Percentiles rank a stretch among this genome's conserved stretches.
Conservation (phyloP, 371 early-diverging fungal genomes). For the Homolaphlyctis polyrhiza region DNA sequence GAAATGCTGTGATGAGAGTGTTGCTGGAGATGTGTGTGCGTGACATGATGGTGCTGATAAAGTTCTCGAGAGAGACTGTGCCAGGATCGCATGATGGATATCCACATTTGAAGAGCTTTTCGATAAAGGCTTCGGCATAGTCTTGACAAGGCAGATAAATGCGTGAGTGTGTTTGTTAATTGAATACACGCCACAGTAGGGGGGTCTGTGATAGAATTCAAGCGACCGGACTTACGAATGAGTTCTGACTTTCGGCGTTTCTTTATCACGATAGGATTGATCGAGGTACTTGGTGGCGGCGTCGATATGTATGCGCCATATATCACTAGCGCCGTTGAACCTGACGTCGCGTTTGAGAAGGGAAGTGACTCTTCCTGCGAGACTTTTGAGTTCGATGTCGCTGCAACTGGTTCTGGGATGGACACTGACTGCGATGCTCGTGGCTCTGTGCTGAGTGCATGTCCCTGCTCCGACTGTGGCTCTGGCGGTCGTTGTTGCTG, state of each 20-base stretch:
- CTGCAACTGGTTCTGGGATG: too few relatives aligned
- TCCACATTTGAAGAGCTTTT: slow-evolving; percentile 14
- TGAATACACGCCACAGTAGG: neutral
- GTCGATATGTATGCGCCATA: neutral
- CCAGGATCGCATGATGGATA: neutral
- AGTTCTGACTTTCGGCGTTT: neutral
- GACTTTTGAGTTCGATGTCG: too few relatives aligned
- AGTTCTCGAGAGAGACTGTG: slow-evolving; percentile 3
- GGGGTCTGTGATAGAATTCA: neutral
- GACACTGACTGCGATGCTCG: too few relatives aligned
- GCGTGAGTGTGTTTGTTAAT: neutral
- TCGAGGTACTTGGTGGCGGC: neutral
- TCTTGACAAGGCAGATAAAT: slow-evolving; percentile 7
- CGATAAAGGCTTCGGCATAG: slow-evolving; percentile 15
- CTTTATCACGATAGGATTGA: neutral
- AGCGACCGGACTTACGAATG: neutral
- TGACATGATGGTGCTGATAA: slow-evolving; percentile 28
- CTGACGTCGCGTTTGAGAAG: too few relatives aligned
- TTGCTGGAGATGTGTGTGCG: slow-evolving; percentile 47
- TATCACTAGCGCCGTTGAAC: neutral
- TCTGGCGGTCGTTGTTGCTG: too few relatives aligned
- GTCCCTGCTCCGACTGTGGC: too few relatives aligned
- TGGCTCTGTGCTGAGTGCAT: too few relatives aligned
- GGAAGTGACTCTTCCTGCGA: too few relatives aligned
- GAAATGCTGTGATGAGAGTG: slow-evolving; percentile 44